Evolutionary conservation across 495 filamentous ascomycete genomes (phyloP), one percentile per base, ranked within the genome.

Genomic region (Bathelium albidoporum): DNA sequence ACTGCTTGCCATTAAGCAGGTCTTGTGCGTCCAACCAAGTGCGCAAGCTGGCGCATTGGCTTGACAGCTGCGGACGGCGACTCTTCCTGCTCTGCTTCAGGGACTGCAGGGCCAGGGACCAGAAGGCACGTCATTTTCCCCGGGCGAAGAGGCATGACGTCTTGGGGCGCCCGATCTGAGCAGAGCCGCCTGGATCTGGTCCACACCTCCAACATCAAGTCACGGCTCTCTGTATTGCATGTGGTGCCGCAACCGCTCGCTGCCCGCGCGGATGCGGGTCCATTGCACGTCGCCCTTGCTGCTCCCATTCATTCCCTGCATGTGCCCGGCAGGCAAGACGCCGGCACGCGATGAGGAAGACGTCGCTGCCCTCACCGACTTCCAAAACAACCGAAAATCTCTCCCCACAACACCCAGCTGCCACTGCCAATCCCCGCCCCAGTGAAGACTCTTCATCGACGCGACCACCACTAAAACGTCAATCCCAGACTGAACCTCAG

Each of bases 311-410:
- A 28, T 16, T 29, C 9, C 49, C 5, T 55, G 49, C 24, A 24
- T 29, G 49, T 20, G 22, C 12, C 22, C 49, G 24, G 11, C 49
- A n/a, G 0, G 49, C 22, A 12, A n/a, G 49, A 12, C 24, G 49
- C 49, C 20, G 22, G 49, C 49, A 29, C 49, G 49, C 49, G 26
- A 55, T 55, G 49, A 55, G 49, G 49, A 55, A 55, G 24, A 55
- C 49, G 49, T 55, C 49, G 49, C 24, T 55, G 29, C 49, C 49
- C 49, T 55, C 49, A 55, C 49, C 49, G 49, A 55, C 49, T 55
- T 24, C 49, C 7, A 55, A 29, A 26, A 55, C 2, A n/a, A 55
- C 20, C 49, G 11, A 12, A 5, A 55, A 9, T 29, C 24, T 20
- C 2, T 29, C 49, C 11, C 24, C 49, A 26, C 12, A 16, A n/a